These are phyloP conservation scores for Colletotrichum liriopes DNA, from an alignment of 2,329 filamentous ascomycete species.

Conservation along the genomic window DNA sequence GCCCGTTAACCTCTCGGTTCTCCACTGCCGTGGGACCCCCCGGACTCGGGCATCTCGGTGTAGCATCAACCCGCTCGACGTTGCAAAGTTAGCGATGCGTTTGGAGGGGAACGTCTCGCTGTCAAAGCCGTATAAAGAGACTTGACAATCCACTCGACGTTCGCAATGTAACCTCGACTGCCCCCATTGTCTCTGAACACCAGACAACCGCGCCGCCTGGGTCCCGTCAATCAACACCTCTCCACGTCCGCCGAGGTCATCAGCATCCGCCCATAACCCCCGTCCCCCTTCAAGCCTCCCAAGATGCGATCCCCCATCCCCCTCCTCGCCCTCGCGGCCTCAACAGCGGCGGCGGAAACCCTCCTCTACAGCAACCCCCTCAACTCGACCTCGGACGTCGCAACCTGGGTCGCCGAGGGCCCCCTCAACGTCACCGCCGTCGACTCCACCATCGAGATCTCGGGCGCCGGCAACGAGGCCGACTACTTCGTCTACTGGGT, in stretches of 20 bases:
- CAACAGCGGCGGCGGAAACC: slow-evolving; percentile 43
- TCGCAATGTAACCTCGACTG: neutral
- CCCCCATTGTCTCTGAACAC: neutral
- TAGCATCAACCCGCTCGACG: slow-evolving; percentile 23
- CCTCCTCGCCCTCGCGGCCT: slow-evolving; percentile 20
- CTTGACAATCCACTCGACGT: neutral
- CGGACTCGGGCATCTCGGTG: slow-evolving; percentile 40
- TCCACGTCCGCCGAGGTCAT: too few species aligned
- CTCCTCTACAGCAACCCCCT: slow-evolving; percentile 52
- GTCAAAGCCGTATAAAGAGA: neutral
- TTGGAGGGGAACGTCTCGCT: neutral
- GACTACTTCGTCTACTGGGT: slow-evolving; percentile 54
- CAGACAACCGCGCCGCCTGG: neutral
- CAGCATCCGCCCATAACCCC: neutral
- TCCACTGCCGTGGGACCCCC: slow-evolving; percentile 23
- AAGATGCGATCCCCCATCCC: slow-evolving; percentile 16
- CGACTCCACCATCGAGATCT: slow-evolving; percentile 49
- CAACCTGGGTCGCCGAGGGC: slow-evolving; percentile 51
- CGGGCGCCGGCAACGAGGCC: slow-evolving; percentile 46
- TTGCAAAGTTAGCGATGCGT: slow-evolving; percentile 19
- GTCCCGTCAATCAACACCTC: neutral
- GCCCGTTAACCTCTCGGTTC: slow-evolving; percentile 22
- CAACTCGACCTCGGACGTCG: slow-evolving; percentile 47
- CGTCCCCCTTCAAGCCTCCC: neutral
- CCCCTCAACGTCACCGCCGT: slow-evolving; percentile 47